A percentile compares a stretch with the other conserved stretches of the same genome.
Conservation (phyloP, 768 basidiomycete genomes). For the Phanerochaete carnosa region DNA sequence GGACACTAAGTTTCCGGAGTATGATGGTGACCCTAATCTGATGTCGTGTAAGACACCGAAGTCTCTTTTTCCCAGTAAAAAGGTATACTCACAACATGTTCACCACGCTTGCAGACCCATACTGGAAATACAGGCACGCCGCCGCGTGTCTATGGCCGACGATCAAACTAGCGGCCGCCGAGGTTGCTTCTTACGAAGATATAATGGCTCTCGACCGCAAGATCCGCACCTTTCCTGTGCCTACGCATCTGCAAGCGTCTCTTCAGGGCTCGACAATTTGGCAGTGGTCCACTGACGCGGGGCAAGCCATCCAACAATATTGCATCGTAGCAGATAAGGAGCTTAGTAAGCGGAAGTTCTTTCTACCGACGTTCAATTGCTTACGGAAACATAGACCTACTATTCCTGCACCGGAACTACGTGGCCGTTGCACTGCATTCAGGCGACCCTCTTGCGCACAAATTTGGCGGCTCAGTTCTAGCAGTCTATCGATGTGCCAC, state of each 20-base stretch:
- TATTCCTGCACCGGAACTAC: conserved; percentile 42
- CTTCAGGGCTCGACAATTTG: conserved; percentile 24
- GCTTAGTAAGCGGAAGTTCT: conserved; percentile 35
- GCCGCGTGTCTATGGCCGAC: conserved; percentile 43
- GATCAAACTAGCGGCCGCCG: conserved; percentile 35
- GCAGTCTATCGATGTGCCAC: conserved; percentile 43
- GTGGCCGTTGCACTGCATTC: conserved; percentile 39
- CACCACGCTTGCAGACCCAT: conserved; percentile 21
- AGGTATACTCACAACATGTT: too few relatives aligned
- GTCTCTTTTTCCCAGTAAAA: too few relatives aligned
- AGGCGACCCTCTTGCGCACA: conserved; percentile 41
- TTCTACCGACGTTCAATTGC: neutral
- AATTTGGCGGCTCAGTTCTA: conserved; percentile 43
- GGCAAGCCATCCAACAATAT: conserved; percentile 44
- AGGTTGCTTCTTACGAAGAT: conserved; percentile 32
- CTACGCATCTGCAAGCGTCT: conserved; percentile 37
- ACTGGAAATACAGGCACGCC: conserved; percentile 44
- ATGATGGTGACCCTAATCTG: conserved; percentile 31
- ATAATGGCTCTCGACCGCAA: conserved; percentile 45
- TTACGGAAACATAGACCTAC: conserved; percentile 12
- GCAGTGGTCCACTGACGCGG: conserved; percentile 37
- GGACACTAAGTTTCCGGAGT: conserved; percentile 51
- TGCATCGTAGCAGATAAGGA: conserved; percentile 38
- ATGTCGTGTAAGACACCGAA: conserved; percentile 31
- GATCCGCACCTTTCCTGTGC: conserved; percentile 43